Base-by-base conservation (phyloP, 768 basidiomycete genomes). In the Lactarius evosmus region DNA sequence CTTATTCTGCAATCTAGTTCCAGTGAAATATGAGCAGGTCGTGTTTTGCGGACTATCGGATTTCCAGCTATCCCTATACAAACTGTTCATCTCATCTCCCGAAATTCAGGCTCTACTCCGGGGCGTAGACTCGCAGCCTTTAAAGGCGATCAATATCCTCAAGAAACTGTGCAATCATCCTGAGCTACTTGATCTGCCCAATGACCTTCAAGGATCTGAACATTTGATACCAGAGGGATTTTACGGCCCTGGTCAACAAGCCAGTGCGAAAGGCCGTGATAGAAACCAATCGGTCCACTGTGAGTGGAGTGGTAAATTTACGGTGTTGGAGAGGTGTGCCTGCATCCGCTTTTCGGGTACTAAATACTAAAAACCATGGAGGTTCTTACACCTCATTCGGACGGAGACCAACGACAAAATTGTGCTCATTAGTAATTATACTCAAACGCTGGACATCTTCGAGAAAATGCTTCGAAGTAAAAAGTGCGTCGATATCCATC, bases 21-120 rank as follows among this genome's bases (percentile, higher is more conserved):
- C 97, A 9, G 93, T 99, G 77, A 99, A 99, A 75, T 98, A 98
- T 77, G 97, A 98, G 74, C 94, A 98, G 64, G 91, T 98, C 65
- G 95, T 98, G 0, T 98, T 97, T 75, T 98, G 95, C 73, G 82
- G 84, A 46, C 82, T 91, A 4, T 93, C 92, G 2, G 80, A 87
- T 17, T 86, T 97, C 69, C 95, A 98, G 69, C 76, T 92, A 16
- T 78, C 90, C 7, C 78, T 98, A 2, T 98, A 98, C 72, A 86
- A 87, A 54, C 80, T 92, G 33, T 98, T 98, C 72, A 95, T 96
- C 66, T 88, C 87, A 3, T 96, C 94, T 1, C 93, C 93, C 7
- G 93, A 93, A 71, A 96, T 96, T 70, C 91, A 92, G 71, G 89
- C 91, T 16, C 78, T 97, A 1, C 82, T 98, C 3, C 88, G 93